Base-by-base conservation (phyloP, 768 basidiomycete species). In the Cystobasidium ongulense region DNA sequence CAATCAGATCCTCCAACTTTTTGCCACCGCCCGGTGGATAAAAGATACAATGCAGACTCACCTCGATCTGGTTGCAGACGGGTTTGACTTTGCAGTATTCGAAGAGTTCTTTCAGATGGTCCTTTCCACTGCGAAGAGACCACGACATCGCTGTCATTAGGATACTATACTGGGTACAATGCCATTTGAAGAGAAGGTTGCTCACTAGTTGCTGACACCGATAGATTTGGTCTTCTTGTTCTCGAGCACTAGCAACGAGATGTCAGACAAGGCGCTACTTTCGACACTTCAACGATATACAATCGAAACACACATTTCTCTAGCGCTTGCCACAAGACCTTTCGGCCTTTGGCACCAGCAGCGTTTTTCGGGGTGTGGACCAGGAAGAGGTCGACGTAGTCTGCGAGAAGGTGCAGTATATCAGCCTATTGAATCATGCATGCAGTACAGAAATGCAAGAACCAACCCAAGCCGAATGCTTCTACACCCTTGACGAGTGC, bases 201-300 rank as follows among this genome's bases (percentile, higher is more conserved):
- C 38, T 11, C 39, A 72, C 74, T 46, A 53, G 80, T 92, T 92
- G 88, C 88, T 89, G 52, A 92, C 83, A 52, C 91, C 91, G 67
- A 92, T 92, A 76, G 90, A 88, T 79, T 85, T 85, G 52, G 89
- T 82, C 79, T 90, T 89, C 27, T 90, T 90, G 77, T 87, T 88
- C 75, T 86, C 86, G 1, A 90, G 88, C 81, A 90, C 68, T 71
- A 35, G 25, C n/a, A n/a, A 39, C 41, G 57, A 61, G 57, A n/a
- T n/a, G n/a, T n/a, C n/a, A n/a, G n/a, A n/a, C n/a, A n/a, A 11
- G 57, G 25, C 15, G 27, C 57, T 21, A 11, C 21, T 59, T 13
- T 59, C 18, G 29, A 31, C 29, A 59, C 13, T 21, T 31, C 18
- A 27, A 27, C 27, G 29, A 13, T 27, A 15, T 39, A 67, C 17